Percentiles rank a stretch among this genome's conserved stretches.
phyloP scores from a whole-genome alignment of 2,329 filamentous ascomycete species.

The Mycosphaerelloides madeirae region DNA sequence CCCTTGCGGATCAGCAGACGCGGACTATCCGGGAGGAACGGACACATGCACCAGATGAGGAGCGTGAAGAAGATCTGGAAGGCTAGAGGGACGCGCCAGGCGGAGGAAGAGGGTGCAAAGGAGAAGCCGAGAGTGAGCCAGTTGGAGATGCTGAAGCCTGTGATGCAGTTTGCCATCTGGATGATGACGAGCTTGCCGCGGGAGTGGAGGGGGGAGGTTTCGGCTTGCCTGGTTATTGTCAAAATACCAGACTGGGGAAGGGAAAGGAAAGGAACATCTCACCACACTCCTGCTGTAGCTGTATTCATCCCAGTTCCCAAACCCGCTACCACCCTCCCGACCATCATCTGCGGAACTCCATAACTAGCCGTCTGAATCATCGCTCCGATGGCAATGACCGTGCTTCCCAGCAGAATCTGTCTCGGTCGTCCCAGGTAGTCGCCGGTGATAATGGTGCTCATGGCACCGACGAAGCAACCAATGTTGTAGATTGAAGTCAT shows the following conservation, averaged over 20 bases:
- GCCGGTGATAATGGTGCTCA: constrained; percentile 38
- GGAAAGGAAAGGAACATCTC: too few relatives aligned
- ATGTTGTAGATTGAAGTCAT: constrained; percentile 36
- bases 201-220: constrained; percentile 46
- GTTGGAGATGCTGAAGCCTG: constrained; percentile 47
- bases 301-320: constrained; percentile 48
- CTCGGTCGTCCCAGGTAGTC: constrained; percentile 42
- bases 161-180: constrained; percentile 49
- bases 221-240: constrained; percentile 36
- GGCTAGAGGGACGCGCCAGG: constrained; percentile 52
- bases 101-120: constrained; percentile 39
- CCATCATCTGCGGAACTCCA: constrained; percentile 39
- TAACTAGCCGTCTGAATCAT: constrained; percentile 41
- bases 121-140: constrained; percentile 46
- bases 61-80: constrained; percentile 54
- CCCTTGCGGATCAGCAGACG: constrained; percentile 50
- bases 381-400: constrained; percentile 42
- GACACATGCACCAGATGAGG: constrained; percentile 34
- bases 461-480: constrained; percentile 47
- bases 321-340: constrained; percentile 44
- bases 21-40: constrained; percentile 36
- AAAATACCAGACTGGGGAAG: neutral
- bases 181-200: constrained; percentile 50
- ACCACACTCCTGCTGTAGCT: constrained; percentile 44
- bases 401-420: constrained; percentile 39